Evolutionary conservation across 2,329 filamentous ascomycete genomes (phyloP).

Genomic region (Colletotrichum incanum): DNA sequence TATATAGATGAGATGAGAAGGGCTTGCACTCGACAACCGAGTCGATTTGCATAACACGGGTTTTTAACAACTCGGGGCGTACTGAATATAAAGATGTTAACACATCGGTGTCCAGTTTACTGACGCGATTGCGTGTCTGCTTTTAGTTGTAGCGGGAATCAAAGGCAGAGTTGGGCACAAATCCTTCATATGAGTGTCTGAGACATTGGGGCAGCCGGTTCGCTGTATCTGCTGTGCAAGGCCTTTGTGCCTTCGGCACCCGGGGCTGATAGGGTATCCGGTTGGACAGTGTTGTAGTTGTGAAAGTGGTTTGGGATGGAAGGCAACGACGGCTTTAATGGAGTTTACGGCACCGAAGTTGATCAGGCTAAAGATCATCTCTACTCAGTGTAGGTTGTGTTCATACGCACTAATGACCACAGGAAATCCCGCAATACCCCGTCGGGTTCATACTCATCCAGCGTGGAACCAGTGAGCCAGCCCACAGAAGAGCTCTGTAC

Average conservation of each 20-base stretch:
- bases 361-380: not conserved
- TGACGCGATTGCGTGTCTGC: not conserved
- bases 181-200: constrained; percentile 3
- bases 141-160: not conserved
- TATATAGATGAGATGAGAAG: constrained; percentile 29
- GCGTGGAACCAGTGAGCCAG: not conserved
- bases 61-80: constrained; percentile 15
- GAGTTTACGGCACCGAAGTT: not conserved
- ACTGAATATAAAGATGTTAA: constrained; percentile 6
- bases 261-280: not conserved
- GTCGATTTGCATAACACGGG: constrained; percentile 11
- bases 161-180: not conserved
- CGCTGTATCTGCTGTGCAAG: not conserved
- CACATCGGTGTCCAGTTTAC: not conserved
- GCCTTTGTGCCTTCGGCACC: not conserved
- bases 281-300: not conserved
- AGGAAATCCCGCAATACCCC: too few relatives aligned
- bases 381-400: not conserved
- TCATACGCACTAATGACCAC: not conserved
- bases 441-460: not conserved
- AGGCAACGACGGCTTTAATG: not conserved
- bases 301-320: not conserved
- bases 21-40: not conserved
- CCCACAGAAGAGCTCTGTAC: not conserved
- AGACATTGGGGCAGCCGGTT: constrained; percentile 17